Percentiles rank a stretch among this genome's conserved stretches.
Conservation (phyloP, 352 stramenopile genomes). For the Phytopythium sindhum region DNA sequence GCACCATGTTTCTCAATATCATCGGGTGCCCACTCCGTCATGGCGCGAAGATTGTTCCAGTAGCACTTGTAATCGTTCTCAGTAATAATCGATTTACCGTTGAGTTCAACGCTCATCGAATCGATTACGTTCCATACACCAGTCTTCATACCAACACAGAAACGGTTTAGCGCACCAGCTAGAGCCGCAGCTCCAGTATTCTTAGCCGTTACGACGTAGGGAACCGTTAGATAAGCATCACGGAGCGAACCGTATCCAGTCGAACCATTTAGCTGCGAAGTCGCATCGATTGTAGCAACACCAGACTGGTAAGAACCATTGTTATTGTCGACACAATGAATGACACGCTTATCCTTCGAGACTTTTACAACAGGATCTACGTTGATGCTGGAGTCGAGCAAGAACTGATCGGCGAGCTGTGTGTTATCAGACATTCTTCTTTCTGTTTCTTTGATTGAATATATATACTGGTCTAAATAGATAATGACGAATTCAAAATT, state of each 20-base stretch:
- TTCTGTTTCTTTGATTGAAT: background rate
- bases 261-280: slow-evolving; percentile 8
- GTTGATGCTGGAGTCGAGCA: background rate
- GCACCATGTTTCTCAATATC: slow-evolving; percentile 27
- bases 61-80: slow-evolving; percentile 19
- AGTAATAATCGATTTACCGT: slow-evolving; percentile 20
- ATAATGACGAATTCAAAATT: background rate
- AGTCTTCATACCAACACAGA: slow-evolving; percentile 17
- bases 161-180: slow-evolving; percentile 21
- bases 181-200: slow-evolving; percentile 9
- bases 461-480: background rate
- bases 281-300: slow-evolving; percentile 12
- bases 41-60: slow-evolving; percentile 26
- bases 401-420: slow-evolving; percentile 2
- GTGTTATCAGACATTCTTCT: background rate
- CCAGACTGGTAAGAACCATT: slow-evolving; percentile 11
- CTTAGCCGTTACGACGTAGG: slow-evolving; percentile 10
- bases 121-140: slow-evolving; percentile 30
- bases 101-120: slow-evolving; percentile 18
- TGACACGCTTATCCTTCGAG: background rate
- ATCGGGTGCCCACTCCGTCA: slow-evolving; percentile 14
- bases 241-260: slow-evolving; percentile 9
- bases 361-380: too few relatives aligned
- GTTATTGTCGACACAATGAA: slow-evolving; percentile 8
- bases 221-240: slow-evolving; percentile 13